Percentiles rank a stretch among this genome's conserved stretches.
phyloP scores from a whole-genome alignment of 2,329 filamentous ascomycete species.

The Peltaster fructicola region DNA sequence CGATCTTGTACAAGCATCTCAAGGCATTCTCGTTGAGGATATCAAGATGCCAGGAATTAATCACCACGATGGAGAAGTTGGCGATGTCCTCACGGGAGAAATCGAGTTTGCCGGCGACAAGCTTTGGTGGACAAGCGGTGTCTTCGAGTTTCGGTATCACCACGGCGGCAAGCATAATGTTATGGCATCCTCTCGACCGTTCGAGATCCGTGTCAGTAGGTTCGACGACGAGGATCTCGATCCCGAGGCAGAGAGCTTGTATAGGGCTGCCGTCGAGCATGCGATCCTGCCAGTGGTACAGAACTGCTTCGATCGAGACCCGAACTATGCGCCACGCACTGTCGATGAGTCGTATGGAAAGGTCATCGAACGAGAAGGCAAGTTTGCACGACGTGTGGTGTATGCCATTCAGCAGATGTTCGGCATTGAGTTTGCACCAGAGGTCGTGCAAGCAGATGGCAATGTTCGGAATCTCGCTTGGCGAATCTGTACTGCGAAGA shows the following conservation, averaged over 20 bases:
- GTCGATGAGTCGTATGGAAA: conserved; percentile 70
- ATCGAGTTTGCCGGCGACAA: conserved; percentile 83
- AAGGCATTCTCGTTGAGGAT: conserved; percentile 57
- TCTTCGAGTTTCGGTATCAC: conserved; percentile 95
- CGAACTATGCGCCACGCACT: conserved; percentile 69
- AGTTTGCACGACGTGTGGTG: conserved; percentile 77
- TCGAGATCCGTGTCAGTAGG: conserved; percentile 68
- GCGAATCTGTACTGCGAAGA: conserved; percentile 90
- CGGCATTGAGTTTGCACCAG: conserved; percentile 83
- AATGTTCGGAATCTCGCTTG: conserved; percentile 81
- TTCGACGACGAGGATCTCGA: conserved; percentile 56
- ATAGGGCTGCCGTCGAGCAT: conserved; percentile 54
- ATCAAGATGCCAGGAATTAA: conserved; percentile 31
- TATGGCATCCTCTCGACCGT: conserved; percentile 84
- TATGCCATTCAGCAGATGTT: conserved; percentile 95
- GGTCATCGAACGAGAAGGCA: conserved; percentile 69
- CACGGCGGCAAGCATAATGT: conserved; percentile 84
- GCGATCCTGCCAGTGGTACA: conserved; percentile 67
- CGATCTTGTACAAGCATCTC: conserved; percentile 56
- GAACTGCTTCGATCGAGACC: conserved; percentile 85
- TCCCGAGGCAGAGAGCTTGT: conserved; percentile 39
- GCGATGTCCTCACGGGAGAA: conserved; percentile 55
- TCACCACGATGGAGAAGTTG: conserved; percentile 31
- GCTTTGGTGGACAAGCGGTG: conserved; percentile 90
- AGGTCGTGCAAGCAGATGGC: conserved; percentile 82